A percentile compares a stretch with the other conserved stretches of the same genome.
Conservation (phyloP, 169 alveolate species). For the Cryptosporidium xiaoi region DNA sequence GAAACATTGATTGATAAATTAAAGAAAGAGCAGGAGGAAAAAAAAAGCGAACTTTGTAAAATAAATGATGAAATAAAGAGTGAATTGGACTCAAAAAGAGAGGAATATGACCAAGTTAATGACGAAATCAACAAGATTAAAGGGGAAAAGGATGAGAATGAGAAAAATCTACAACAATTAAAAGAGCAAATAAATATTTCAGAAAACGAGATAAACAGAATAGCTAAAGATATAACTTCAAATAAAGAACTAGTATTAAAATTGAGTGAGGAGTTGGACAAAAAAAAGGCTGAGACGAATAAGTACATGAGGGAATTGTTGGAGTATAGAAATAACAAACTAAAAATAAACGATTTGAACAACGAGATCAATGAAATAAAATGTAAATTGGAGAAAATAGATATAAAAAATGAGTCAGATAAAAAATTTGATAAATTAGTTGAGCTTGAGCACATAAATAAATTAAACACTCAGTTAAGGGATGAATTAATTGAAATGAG, state of each 20-base stretch:
- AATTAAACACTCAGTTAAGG: slow-evolving; percentile 14
- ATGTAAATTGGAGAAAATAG: slow-evolving; percentile 6
- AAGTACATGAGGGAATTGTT: slow-evolving; percentile 21
- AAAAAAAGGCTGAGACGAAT: slow-evolving; percentile 30
- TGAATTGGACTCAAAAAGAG: slow-evolving; percentile 18
- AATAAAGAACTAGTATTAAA: slow-evolving; percentile 18
- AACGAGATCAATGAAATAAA: background rate
- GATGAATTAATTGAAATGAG: slow-evolving; percentile 3
- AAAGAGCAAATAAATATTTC: slow-evolving; percentile 10
- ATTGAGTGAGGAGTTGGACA: slow-evolving; percentile 33
- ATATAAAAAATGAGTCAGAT: slow-evolving; percentile 2
- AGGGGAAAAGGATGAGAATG: slow-evolving; percentile 28
- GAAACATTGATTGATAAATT: slow-evolving; percentile 43
- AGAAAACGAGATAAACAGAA: slow-evolving; percentile 6
- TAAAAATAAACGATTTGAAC: slow-evolving; percentile 18
- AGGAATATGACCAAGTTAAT: slow-evolving; percentile 3
- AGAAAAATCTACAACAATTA: background rate
- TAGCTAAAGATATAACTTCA: slow-evolving; percentile 22
- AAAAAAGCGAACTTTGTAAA: slow-evolving; percentile 28
- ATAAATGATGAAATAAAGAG: slow-evolving; percentile 15
- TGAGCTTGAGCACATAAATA: slow-evolving; percentile 34
- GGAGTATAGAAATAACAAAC: background rate
- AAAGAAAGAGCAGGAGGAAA: slow-evolving; percentile 69
- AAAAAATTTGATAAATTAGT: slow-evolving; percentile 6
- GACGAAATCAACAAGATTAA: slow-evolving; percentile 6